Percentiles rank a stretch among this genome's conserved stretches.
phyloP scores from a whole-genome alignment of 768 basidiomycete genomes.

The Hericium rajendrae region DNA sequence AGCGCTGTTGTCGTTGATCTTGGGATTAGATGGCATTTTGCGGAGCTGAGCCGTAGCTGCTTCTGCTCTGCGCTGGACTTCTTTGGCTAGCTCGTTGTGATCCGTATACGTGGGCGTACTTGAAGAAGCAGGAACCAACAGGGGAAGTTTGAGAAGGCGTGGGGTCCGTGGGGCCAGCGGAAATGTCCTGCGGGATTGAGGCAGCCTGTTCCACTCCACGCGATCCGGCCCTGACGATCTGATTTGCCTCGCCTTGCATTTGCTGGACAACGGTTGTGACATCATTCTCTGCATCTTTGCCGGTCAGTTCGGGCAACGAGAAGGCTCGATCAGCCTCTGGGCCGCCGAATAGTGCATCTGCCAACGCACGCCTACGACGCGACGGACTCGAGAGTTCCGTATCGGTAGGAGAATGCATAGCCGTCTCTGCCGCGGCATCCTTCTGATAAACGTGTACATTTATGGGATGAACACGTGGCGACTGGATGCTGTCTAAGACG shows the following conservation, averaged over 20 bases:
- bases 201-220: not conserved
- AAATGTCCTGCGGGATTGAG: not conserved
- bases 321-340: slow-evolving; percentile 28
- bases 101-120: slow-evolving; percentile 3
- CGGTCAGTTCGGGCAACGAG: slow-evolving; percentile 19
- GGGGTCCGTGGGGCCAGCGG: not conserved
- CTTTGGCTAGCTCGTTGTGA: slow-evolving; percentile 9
- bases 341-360: slow-evolving; percentile 62
- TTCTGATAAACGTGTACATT: slow-evolving; percentile 1
- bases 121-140: not conserved
- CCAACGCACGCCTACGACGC: slow-evolving; percentile 56
- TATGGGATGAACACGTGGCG: slow-evolving; percentile 14
- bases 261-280: not conserved
- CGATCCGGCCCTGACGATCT: not conserved
- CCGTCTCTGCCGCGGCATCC: slow-evolving; percentile 21
- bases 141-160: not conserved
- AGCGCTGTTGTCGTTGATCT: slow-evolving; percentile 15
- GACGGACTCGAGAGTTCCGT: slow-evolving; percentile 29
- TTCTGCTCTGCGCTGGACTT: slow-evolving; percentile 10
- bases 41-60: slow-evolving; percentile 33
- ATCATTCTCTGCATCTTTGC: not conserved
- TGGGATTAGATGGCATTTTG: slow-evolving; percentile 30
- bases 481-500: slow-evolving; percentile 39
- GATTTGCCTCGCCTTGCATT: not conserved
- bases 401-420: slow-evolving; percentile 28